Evolutionary conservation across 2,329 filamentous ascomycete genomes (phyloP).

Genomic region (Alternaria alternata): DNA sequence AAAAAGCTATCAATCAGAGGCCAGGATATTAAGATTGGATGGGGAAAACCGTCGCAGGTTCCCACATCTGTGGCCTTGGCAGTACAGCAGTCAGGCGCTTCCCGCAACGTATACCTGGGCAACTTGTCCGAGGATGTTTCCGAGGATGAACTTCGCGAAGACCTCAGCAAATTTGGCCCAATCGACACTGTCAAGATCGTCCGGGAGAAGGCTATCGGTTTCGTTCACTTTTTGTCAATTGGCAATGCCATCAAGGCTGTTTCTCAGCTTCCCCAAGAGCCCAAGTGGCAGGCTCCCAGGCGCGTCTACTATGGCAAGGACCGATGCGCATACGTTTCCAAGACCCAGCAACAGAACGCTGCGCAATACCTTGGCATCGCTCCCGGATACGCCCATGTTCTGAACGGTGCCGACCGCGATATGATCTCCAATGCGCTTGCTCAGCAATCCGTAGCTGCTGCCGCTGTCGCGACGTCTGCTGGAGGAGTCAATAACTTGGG

Average conservation of each 20-base stretch:
- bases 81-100: slow-evolving; percentile 96
- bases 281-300: slow-evolving; percentile 94
- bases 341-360: slow-evolving; percentile 99
- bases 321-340: slow-evolving; percentile 96
- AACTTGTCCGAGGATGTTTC: slow-evolving; percentile 89
- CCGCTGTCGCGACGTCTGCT: slow-evolving; percentile 93
- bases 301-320: slow-evolving; percentile 99
- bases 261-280: slow-evolving; percentile 91
- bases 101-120: slow-evolving; percentile 94
- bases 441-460: slow-evolving; percentile 96
- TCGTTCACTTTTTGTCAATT: slow-evolving; percentile 96
- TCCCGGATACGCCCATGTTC: slow-evolving; percentile 92
- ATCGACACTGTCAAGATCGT: slow-evolving; percentile 99
- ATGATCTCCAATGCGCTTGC: slow-evolving; percentile 95
- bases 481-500: slow-evolving; percentile 97
- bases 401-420: slow-evolving; percentile 95
- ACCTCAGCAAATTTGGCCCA: slow-evolving; percentile 93
- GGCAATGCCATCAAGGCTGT: slow-evolving; percentile 99
- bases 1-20: slow-evolving; percentile 99
- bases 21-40: slow-evolving; percentile 99
- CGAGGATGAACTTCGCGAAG: slow-evolving; percentile 92
- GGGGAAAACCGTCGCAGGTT: slow-evolving; percentile 98
- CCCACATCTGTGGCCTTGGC: slow-evolving; percentile 97
- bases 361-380: slow-evolving; percentile 98
- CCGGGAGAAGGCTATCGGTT: slow-evolving; percentile 96